A percentile compares a stretch with the other conserved stretches of the same genome.
Evolutionary conservation across 768 basidiomycete species (phyloP).

Genomic region (Lepiota subincarnata): DNA sequence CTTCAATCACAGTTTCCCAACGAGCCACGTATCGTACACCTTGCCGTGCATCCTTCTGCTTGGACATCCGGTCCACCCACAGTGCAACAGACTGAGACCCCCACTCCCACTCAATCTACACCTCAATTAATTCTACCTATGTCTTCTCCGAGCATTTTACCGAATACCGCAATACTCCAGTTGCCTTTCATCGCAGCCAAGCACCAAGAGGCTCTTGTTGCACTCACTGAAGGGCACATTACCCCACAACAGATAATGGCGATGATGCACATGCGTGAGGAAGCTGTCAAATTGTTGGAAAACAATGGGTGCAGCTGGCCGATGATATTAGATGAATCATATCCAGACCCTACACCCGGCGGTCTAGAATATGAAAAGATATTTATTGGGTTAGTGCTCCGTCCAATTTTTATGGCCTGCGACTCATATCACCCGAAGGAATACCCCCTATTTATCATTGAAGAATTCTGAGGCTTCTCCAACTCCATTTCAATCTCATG

Average conservation of each 20-base stretch:
- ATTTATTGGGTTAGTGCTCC: constrained; percentile 34
- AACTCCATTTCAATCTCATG: constrained; percentile 58
- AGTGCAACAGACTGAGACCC: constrained; percentile 15
- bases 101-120: constrained; percentile 9
- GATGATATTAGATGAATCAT: constrained; percentile 42
- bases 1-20: constrained; percentile 40
- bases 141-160: constrained; percentile 11
- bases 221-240: constrained; percentile 24
- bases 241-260: constrained; percentile 12
- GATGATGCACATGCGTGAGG: constrained; percentile 18
- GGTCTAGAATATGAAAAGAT: constrained; percentile 39
- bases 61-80: constrained; percentile 59
- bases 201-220: constrained; percentile 41
- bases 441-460: constrained; percentile 52
- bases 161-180: constrained; percentile 12
- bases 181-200: constrained; percentile 35
- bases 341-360: constrained; percentile 33
- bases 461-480: constrained; percentile 40
- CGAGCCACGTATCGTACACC: constrained; percentile 62
- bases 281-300: constrained; percentile 33
- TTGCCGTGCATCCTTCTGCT: constrained; percentile 77
- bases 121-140: not conserved
- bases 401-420: not conserved
- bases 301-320: constrained; percentile 47
- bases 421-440: constrained; percentile 30